A percentile compares a stretch with the other conserved stretches of the same genome.
These are phyloP conservation scores for Mycena amicta DNA, from an alignment of 768 basidiomycete species.

Conservation along the genomic window DNA sequence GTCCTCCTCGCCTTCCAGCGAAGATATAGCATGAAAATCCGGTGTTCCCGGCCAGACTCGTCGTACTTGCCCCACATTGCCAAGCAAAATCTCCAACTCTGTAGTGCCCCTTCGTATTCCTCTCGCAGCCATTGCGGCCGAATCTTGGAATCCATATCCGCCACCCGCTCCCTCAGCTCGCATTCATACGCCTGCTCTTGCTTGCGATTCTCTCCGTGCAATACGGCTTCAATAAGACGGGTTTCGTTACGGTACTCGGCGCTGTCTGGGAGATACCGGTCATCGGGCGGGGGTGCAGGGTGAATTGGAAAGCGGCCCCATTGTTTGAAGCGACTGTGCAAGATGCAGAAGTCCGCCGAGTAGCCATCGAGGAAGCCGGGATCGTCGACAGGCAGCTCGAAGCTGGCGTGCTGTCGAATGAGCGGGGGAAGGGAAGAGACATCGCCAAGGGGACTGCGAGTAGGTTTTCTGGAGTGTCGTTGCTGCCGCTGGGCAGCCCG, in stretches of 20 bases:
- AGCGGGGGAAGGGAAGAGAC: background rate
- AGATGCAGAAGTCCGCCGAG: background rate
- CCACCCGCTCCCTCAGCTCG: background rate
- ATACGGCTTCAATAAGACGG: background rate
- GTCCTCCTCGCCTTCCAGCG: background rate
- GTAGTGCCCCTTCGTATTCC: background rate
- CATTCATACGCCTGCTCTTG: background rate
- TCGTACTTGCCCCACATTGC: background rate
- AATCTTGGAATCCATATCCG: background rate
- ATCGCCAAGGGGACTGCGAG: background rate
- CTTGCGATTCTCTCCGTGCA: background rate
- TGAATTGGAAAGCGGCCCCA: background rate
- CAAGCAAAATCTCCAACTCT: background rate
- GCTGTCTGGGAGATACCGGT: background rate
- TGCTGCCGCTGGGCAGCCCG: background rate
- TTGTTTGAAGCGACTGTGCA: background rate
- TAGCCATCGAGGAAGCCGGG: background rate
- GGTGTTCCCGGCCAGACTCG: background rate
- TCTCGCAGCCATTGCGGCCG: background rate
- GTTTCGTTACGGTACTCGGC: background rate
- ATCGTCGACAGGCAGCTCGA: background rate
- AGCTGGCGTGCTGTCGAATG: background rate
- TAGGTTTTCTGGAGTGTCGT: background rate
- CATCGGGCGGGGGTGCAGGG: background rate
- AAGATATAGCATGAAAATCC: background rate